These are phyloP conservation scores for Exophiala spinifera DNA, from an alignment of 2,329 filamentous ascomycete genomes.

Conservation along the genomic window DNA sequence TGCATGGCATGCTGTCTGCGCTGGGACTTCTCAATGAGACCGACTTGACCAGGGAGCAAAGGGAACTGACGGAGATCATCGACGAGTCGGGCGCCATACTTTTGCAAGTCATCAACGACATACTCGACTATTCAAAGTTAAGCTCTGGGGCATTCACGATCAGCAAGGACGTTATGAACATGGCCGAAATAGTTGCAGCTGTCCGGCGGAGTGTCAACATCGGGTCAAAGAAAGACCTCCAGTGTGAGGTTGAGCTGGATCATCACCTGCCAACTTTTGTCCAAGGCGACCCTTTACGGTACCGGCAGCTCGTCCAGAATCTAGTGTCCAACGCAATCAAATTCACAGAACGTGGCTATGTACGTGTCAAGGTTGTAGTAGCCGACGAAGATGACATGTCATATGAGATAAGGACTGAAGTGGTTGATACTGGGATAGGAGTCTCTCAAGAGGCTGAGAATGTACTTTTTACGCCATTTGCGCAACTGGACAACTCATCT, in stretches of 20 bases:
- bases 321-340: constrained; percentile 60
- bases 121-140: constrained; percentile 65
- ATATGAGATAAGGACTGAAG: constrained; percentile 43
- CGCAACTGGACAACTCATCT: constrained; percentile 54
- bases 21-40: constrained; percentile 57
- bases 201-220: constrained; percentile 20
- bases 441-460: constrained; percentile 45
- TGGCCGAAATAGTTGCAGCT: constrained; percentile 18
- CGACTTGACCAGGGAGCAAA: constrained; percentile 51
- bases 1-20: constrained; percentile 62
- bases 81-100: constrained; percentile 59
- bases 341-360: constrained; percentile 57
- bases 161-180: constrained; percentile 30
- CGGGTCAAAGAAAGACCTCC: constrained; percentile 27
- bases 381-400: constrained; percentile 26
- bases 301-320: constrained; percentile 62
- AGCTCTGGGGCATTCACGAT: constrained; percentile 53
- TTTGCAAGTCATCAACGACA: constrained; percentile 62
- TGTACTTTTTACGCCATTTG: constrained; percentile 56
- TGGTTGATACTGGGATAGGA: constrained; percentile 56
- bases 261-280: constrained; percentile 46
- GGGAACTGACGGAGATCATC: constrained; percentile 56
- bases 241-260: constrained; percentile 38
- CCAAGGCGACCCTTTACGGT: constrained; percentile 58
- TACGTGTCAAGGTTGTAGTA: constrained; percentile 39